Conservation (phyloP, 2,329 filamentous ascomycete species). For the Ophiocordyceps australis region DNA sequence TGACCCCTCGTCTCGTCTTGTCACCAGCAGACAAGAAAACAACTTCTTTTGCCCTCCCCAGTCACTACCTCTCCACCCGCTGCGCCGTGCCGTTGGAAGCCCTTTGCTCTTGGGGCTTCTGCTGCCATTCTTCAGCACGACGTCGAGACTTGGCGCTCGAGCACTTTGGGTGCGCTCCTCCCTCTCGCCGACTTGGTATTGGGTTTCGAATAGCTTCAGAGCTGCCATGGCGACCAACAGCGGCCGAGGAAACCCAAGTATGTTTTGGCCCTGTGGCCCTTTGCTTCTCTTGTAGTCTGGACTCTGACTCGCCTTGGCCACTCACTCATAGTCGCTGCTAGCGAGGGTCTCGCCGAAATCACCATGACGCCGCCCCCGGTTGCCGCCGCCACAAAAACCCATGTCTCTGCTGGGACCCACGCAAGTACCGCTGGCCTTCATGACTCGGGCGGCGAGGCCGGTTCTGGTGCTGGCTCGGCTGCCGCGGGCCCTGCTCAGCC, state of each 20-base stretch:
- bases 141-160: conserved; percentile 32
- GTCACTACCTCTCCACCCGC: neutral
- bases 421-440: conserved; percentile 6
- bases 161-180: conserved; percentile 40
- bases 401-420: conserved; percentile 15
- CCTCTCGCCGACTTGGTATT: conserved; percentile 25
- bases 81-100: conserved; percentile 11
- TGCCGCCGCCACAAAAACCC: conserved; percentile 19
- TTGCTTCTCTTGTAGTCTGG: neutral
- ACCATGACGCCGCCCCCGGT: conserved; percentile 19
- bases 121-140: conserved; percentile 16
- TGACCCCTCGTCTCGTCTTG: no score
- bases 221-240: conserved; percentile 41
- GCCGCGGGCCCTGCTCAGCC: conserved; percentile 20
- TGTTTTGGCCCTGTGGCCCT: no score
- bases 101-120: conserved; percentile 17
- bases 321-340: conserved; percentile 19
- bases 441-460: conserved; percentile 11
- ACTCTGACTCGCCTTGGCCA: neutral
- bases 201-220: conserved; percentile 15
- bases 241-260: conserved; percentile 23
- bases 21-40: no score
- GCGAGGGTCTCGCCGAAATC: conserved; percentile 20
- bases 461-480: conserved; percentile 8
- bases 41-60: no score